These are phyloP conservation scores for Chalaropsis thielavioides DNA, from an alignment of 2,329 filamentous ascomycete species.

Conservation along the genomic window DNA sequence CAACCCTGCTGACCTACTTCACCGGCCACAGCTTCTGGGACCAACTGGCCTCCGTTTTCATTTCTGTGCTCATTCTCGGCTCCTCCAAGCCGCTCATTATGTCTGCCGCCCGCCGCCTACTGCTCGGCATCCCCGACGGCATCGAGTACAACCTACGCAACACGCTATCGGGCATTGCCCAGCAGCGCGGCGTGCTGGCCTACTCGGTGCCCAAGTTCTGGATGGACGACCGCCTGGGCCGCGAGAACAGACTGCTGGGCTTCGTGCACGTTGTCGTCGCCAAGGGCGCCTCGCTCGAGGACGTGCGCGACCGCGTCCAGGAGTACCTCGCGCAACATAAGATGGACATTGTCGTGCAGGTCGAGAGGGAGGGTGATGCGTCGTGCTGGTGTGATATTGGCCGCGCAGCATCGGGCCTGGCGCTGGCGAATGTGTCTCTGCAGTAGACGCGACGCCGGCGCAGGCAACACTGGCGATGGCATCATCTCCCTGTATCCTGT, in stretches of 20 bases:
- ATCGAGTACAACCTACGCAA: constrained; percentile 81
- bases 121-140: constrained; percentile 72
- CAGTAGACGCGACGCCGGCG: not conserved
- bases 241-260: constrained; percentile 48
- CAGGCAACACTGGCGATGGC: not conserved
- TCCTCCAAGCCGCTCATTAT: constrained; percentile 79
- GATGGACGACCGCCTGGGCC: constrained; percentile 52
- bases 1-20: constrained; percentile 73
- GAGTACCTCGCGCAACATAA: constrained; percentile 55
- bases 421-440: not conserved
- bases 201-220: constrained; percentile 87
- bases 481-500: not conserved
- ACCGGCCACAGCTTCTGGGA: constrained; percentile 91
- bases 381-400: constrained; percentile 46
- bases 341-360: constrained; percentile 74
- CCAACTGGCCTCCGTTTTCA: constrained; percentile 82
- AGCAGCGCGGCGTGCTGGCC: constrained; percentile 67
- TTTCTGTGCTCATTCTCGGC: constrained; percentile 83
- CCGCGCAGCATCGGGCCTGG: constrained; percentile 13
- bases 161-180: constrained; percentile 67
- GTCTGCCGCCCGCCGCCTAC: constrained; percentile 65
- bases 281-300: constrained; percentile 58
- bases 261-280: constrained; percentile 76
- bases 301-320: constrained; percentile 64
- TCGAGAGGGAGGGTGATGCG: constrained; percentile 67